Evolutionary conservation across 768 basidiomycete genomes (phyloP).

Genomic region (Holtermanniella nyarrowii): DNA sequence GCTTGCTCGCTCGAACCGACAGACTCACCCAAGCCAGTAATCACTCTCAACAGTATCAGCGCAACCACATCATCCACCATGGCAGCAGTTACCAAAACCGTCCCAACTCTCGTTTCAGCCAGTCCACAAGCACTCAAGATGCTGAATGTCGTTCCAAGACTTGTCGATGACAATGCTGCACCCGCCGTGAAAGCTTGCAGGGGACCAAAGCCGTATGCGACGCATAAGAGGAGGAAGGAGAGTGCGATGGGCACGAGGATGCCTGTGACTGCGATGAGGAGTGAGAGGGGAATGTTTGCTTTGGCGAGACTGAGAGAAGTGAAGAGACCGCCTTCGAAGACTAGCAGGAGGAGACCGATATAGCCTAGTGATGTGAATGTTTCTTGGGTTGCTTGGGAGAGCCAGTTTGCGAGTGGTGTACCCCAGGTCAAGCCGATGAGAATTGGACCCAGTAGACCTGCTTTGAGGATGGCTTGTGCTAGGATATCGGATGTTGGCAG

Average conservation of each 20-base stretch:
- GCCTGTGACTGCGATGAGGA: slow-evolving; percentile 49
- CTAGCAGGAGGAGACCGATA: slow-evolving; percentile 48
- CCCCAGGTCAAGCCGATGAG: slow-evolving; percentile 52
- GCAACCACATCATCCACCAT: slow-evolving; percentile 58
- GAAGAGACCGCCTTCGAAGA: slow-evolving; percentile 54
- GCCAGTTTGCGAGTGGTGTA: slow-evolving; percentile 46
- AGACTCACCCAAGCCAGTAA: slow-evolving; percentile 36
- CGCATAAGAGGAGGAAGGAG: slow-evolving; percentile 44
- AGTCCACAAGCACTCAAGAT: slow-evolving; percentile 47
- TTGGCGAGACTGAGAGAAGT: slow-evolving; percentile 40
- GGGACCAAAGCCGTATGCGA: slow-evolving; percentile 48
- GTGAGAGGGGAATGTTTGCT: slow-evolving; percentile 47
- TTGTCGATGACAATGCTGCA: slow-evolving; percentile 55
- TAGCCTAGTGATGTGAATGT: slow-evolving; percentile 48
- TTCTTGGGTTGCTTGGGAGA: slow-evolving; percentile 43
- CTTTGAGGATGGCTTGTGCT: slow-evolving; percentile 45
- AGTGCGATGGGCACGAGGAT: slow-evolving; percentile 41
- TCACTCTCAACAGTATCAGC: slow-evolving; percentile 52
- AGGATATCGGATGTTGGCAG: slow-evolving; percentile 43
- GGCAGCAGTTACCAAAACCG: slow-evolving; percentile 54
- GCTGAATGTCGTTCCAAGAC: slow-evolving; percentile 58
- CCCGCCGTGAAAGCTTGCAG: slow-evolving; percentile 55
- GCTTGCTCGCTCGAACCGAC: neutral
- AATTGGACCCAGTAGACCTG: slow-evolving; percentile 50
- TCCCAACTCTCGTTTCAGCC: slow-evolving; percentile 48